A percentile compares a stretch with the other conserved stretches of the same genome.
These are phyloP conservation scores for Wallacemonas sp. DNA, from an alignment of 208 protist genomes.

Conservation along the genomic window DNA sequence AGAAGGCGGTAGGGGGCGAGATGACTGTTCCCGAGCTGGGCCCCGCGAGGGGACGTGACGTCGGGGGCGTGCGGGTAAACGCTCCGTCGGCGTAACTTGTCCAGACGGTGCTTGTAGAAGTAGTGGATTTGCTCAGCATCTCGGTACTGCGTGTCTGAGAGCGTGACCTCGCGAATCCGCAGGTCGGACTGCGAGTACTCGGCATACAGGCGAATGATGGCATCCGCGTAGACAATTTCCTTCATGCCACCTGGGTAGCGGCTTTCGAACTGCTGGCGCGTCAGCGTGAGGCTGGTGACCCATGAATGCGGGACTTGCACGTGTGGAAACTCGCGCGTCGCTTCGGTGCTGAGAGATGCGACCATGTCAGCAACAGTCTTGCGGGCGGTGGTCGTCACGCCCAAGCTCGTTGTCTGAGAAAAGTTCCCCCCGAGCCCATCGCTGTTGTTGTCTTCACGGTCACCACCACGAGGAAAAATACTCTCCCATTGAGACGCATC, in stretches of 20 bases:
- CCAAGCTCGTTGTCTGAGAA: slow-evolving; percentile 4
- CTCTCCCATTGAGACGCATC: slow-evolving; percentile 81
- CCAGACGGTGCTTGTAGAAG: slow-evolving; percentile 79
- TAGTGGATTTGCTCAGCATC: slow-evolving; percentile 64
- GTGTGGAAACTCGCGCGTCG: slow-evolving; percentile 23
- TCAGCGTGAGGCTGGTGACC: slow-evolving; percentile 72
- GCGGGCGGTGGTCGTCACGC: slow-evolving; percentile 10
- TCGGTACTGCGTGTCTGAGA: slow-evolving; percentile 47
- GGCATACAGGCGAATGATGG: slow-evolving; percentile 67
- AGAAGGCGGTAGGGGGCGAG: slow-evolving; percentile 30
- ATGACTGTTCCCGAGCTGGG: slow-evolving; percentile 11
- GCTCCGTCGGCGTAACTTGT: slow-evolving; percentile 73
- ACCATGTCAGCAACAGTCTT: slow-evolving; percentile 21
- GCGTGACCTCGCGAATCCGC: slow-evolving; percentile 60
- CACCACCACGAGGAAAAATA: slow-evolving; percentile 47
- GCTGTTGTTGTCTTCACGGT: slow-evolving; percentile 31
- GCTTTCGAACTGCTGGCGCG: slow-evolving; percentile 72
- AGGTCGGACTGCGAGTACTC: slow-evolving; percentile 81
- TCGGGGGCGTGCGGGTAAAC: slow-evolving; percentile 32
- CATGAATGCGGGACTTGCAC: slow-evolving; percentile 62
- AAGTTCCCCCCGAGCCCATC: slow-evolving; percentile 15
- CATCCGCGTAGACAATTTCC: slow-evolving; percentile 71
- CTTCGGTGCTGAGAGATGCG: slow-evolving; percentile 4
- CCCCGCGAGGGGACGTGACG: not conserved
- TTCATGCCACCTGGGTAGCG: slow-evolving; percentile 81